A percentile compares a stretch with the other conserved stretches of the same genome.
Evolutionary conservation across 1,139 yeast species (phyloP).

Genomic region (Neolecta irregularis): DNA sequence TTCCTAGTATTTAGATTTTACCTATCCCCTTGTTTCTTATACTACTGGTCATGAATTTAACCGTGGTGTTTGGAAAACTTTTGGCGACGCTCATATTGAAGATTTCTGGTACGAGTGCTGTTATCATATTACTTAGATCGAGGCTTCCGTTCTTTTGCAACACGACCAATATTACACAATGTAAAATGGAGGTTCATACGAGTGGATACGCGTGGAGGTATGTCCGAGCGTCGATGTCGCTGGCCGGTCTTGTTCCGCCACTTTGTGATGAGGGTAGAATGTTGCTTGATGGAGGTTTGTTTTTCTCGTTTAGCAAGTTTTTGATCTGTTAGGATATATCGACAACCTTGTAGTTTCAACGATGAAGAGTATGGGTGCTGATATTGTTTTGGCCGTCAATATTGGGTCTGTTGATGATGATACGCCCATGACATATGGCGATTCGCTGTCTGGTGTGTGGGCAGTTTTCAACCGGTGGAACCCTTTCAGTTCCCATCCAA

Average conservation of each 20-base stretch:
- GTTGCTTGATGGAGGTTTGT: constrained; percentile 92
- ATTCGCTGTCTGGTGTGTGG: constrained; percentile 85
- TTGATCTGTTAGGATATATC: no score
- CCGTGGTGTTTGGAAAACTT: constrained; percentile 88
- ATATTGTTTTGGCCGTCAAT: constrained; percentile 83
- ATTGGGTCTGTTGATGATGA: constrained; percentile 92
- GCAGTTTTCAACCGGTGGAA: constrained; percentile 77
- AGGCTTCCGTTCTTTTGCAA: constrained; percentile 71
- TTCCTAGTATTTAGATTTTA: constrained; percentile 42
- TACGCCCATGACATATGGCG: constrained; percentile 84
- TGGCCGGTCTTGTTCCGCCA: constrained; percentile 87
- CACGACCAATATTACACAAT: constrained; percentile 90
- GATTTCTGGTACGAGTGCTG: no score
- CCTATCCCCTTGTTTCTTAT: constrained; percentile 87
- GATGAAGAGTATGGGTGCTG: constrained; percentile 76
- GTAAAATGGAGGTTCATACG: constrained; percentile 87
- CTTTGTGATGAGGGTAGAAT: constrained; percentile 74
- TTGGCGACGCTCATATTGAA: constrained; percentile 84
- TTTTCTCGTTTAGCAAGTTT: no score
- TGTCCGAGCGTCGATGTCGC: constrained; percentile 88
- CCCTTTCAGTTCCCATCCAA: constrained; percentile 74
- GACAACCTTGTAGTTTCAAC: constrained; percentile 86
- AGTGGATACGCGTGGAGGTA: constrained; percentile 92
- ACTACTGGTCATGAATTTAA: constrained; percentile 95
- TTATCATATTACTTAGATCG: no score